A percentile compares a stretch with the other conserved stretches of the same genome.
Conservation (phyloP, 1,284 basidiomycete species). For the Malassezia cuniculi region DNA sequence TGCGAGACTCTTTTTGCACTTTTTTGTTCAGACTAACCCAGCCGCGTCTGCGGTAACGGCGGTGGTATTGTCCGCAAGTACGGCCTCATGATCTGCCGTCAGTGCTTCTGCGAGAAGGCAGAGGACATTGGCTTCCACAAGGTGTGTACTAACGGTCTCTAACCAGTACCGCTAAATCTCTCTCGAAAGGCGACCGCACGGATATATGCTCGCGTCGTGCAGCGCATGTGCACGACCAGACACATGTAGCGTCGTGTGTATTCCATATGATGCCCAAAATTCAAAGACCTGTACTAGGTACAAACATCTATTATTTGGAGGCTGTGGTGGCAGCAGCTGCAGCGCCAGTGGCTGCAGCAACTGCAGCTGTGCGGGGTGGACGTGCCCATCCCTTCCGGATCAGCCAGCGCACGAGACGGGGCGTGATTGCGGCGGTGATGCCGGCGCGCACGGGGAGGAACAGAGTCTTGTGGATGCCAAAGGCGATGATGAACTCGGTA, state of each 20-base stretch:
- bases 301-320: no score
- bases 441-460: conserved; percentile 82
- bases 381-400: conserved; percentile 32
- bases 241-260: conserved; percentile 10
- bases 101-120: conserved; percentile 45
- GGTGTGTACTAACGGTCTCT: conserved; percentile 11
- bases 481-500: conserved; percentile 82
- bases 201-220: background rate
- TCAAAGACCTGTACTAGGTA: conserved; percentile 1
- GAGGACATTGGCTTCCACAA: conserved; percentile 43
- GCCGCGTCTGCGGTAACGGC: conserved; percentile 44
- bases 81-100: conserved; percentile 44
- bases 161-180: conserved; percentile 14
- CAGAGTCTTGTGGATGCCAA: conserved; percentile 86
- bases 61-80: conserved; percentile 45
- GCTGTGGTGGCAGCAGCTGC: no score
- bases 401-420: conserved; percentile 55
- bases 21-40: conserved; percentile 12
- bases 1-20: background rate
- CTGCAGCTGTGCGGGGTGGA: no score
- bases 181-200: background rate
- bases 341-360: no score
- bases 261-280: conserved; percentile 8
- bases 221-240: conserved; percentile 2
- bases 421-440: conserved; percentile 74